These are phyloP conservation scores for Suhomyces sp. DNA, from an alignment of 805 yeast genomes.

Conservation along the genomic window DNA sequence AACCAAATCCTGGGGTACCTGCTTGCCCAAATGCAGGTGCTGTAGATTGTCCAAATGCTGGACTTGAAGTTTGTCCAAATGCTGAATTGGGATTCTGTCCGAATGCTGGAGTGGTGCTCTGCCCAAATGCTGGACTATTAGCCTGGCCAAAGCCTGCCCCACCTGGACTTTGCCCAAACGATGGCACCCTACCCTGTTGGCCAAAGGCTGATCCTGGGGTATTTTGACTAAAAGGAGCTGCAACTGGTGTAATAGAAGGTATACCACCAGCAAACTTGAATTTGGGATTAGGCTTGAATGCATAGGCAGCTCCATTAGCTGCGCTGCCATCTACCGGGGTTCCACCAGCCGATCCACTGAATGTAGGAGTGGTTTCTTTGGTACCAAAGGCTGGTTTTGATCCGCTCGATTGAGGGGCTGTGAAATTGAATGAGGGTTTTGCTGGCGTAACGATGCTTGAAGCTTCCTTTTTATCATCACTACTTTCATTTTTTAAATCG, in stretches of 20 bases:
- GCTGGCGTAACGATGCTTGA: too few relatives aligned
- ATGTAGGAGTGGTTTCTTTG: too few relatives aligned
- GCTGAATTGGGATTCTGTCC: slow-evolving; percentile 3
- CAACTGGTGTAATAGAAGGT: slow-evolving; percentile 6
- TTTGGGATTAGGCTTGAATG: slow-evolving; percentile 5
- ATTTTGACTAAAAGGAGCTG: background rate
- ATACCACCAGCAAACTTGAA: slow-evolving; percentile 13
- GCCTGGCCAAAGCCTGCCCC: slow-evolving; percentile 5
- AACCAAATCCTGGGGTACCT: slow-evolving; percentile 4
- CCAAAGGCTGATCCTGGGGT: slow-evolving; percentile 13
- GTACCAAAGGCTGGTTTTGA: too few relatives aligned
- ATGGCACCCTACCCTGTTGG: too few relatives aligned
- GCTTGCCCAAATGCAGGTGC: slow-evolving; percentile 5
- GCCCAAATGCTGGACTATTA: slow-evolving; percentile 3
- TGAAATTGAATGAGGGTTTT: too few relatives aligned
- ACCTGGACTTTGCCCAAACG: slow-evolving; percentile 1
- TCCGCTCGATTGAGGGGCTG: too few relatives aligned
- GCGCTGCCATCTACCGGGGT: too few relatives aligned
- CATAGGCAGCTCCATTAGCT: too few relatives aligned
- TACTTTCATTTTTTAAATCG: too few relatives aligned
- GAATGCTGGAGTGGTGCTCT: slow-evolving; percentile 3
- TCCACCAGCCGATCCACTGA: too few relatives aligned
- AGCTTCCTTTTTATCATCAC: too few relatives aligned
- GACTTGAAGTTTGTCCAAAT: slow-evolving; percentile 2
- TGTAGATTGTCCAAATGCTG: slow-evolving; percentile 4